Evolutionary conservation across 495 filamentous ascomycete genomes (phyloP), one percentile per base, ranked within the genome.

Genomic region (Daldinia bambusicola): DNA sequence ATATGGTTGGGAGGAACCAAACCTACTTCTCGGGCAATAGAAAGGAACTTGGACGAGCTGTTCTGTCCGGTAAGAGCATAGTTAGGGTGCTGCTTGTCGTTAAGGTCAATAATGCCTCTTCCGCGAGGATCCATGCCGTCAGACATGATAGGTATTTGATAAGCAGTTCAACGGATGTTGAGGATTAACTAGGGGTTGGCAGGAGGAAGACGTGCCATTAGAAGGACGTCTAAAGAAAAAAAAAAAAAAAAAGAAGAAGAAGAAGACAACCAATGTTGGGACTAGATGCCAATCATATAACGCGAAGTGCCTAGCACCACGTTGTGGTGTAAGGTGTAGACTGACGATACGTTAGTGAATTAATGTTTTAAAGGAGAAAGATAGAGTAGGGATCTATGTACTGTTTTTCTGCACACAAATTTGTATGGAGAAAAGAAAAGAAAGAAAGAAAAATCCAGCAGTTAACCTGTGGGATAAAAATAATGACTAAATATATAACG

Each of bases 31-130:
- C 20, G 16, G 16, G 14, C 10, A 18, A 65, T n/a, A 1, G 34
- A 16, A 8, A 53, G 12, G 14, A 53, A 9, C 5, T 14, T 30
- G 6, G 50, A 53, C 12, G 50, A n/a, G 4, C 45, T 13, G 48
- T 68, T 68, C n/a, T 5, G 4, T 3, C 14, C n/a, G 2, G 66
- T 18, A 7, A 57, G 20, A 14, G 22, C 13, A n/a, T 32, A 18
- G 2, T 69, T 60, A 13, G 61, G 67, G 36, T 69, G 67, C 1
- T 36, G 4, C 0, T 14, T 12, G 13, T 63, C 67, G 2, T 50
- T 5, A 14, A 60, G 43, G n/a, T 68, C 7, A 18, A 56, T 8
- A 40, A 55, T 52, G 10, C 2, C 26, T 20, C 4, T 22, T 7
- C 9, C 30, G 1, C 4, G 26, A 8, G 52, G 2, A 37, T 40